These are phyloP conservation scores for Aquilaria sinensis DNA, from an alignment of 345 rosid genomes.

Conservation along the genomic window DNA sequence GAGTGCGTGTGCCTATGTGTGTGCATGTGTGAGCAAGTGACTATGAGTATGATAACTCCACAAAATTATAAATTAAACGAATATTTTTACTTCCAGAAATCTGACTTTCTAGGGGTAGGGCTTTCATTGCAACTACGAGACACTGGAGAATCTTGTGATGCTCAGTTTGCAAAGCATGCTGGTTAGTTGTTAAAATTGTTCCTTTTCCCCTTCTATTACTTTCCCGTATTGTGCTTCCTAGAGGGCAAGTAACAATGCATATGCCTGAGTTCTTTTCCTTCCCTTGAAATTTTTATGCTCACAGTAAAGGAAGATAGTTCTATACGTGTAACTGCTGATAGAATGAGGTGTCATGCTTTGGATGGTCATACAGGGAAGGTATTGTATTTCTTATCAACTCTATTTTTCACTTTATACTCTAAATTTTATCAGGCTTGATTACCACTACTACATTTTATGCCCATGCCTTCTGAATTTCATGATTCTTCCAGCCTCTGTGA, in stretches of 20 bases:
- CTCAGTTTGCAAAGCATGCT: slow-evolving; percentile 14
- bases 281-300: background rate
- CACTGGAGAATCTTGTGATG: slow-evolving; percentile 13
- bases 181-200: slow-evolving; percentile 16
- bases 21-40: too few species aligned
- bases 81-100: slow-evolving; percentile 8
- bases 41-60: too few species aligned
- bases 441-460: too few species aligned
- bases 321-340: slow-evolving; percentile 9
- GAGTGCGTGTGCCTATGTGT: too few species aligned
- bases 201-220: too few species aligned
- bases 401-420: background rate
- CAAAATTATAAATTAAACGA: too few species aligned
- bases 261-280: background rate
- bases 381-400: slow-evolving; percentile 9
- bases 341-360: slow-evolving; percentile 34
- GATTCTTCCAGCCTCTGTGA: too few species aligned
- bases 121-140: slow-evolving; percentile 22
- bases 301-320: slow-evolving; percentile 19
- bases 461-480: too few species aligned
- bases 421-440: too few species aligned
- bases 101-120: slow-evolving; percentile 10
- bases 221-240: background rate
- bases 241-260: background rate
- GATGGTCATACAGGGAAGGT: slow-evolving; percentile 39